Percentiles rank a stretch among this genome's conserved stretches.
Conservation (phyloP, 768 basidiomycete species). For the Tulasnella sp. region DNA sequence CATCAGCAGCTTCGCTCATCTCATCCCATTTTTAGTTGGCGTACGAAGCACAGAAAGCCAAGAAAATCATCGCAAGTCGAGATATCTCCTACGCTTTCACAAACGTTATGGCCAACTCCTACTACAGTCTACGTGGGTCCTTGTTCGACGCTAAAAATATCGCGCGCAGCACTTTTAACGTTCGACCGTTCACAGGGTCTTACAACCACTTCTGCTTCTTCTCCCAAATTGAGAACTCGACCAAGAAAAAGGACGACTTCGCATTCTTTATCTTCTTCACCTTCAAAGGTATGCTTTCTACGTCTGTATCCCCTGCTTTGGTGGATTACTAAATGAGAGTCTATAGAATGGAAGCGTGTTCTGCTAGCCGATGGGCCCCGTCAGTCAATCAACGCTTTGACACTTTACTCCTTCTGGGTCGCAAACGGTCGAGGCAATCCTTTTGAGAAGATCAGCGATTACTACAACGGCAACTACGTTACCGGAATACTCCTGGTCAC, state of each 20-base stretch:
- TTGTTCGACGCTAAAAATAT: constrained; percentile 8
- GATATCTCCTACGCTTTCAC: constrained; percentile 99
- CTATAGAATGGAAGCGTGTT: constrained; percentile 74
- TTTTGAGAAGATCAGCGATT: constrained; percentile 68
- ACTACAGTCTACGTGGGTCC: constrained; percentile 80
- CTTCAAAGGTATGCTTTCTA: constrained; percentile 74
- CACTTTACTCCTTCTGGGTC: constrained; percentile 84
- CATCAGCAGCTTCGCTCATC: not conserved
- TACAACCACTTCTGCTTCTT: constrained; percentile 99
- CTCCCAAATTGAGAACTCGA: constrained; percentile 89
- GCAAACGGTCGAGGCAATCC: constrained; percentile 42
- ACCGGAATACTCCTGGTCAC: constrained; percentile 81
- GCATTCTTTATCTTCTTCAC: constrained; percentile 99
- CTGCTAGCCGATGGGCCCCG: constrained; percentile 91
- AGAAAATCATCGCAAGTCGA: constrained; percentile 88
- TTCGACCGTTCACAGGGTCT: constrained; percentile 47
- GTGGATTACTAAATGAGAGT: not conserved
- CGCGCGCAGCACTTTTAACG: not conserved
- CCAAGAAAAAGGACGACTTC: constrained; percentile 93
- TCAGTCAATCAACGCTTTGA: constrained; percentile 94
- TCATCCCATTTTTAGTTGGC: constrained; percentile 48
- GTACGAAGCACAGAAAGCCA: constrained; percentile 86
- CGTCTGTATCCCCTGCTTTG: not conserved
- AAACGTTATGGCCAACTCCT: constrained; percentile 93
- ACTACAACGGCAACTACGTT: constrained; percentile 60